These are phyloP conservation scores for Malassezia japonica DNA, from an alignment of 1,284 basidiomycete genomes.

Conservation along the genomic window DNA sequence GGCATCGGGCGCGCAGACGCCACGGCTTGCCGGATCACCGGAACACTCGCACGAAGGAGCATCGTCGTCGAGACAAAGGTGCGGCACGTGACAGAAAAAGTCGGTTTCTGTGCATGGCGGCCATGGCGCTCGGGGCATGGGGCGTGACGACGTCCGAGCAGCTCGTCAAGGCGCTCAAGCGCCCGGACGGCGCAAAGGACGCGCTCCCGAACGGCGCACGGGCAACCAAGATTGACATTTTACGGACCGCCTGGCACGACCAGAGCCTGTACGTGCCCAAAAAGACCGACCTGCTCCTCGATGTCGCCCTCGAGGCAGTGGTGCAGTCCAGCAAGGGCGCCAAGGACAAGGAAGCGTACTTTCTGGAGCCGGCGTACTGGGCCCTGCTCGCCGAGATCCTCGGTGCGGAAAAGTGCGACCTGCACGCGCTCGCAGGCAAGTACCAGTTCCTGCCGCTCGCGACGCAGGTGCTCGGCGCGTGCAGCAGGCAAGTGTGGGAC, in stretches of 20 bases:
- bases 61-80: background rate
- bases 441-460: conserved; percentile 3
- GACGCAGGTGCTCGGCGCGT: background rate
- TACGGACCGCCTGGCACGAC: conserved; percentile 20
- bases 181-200: background rate
- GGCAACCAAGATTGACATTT: conserved; percentile 19
- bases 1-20: conserved; percentile 15
- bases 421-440: conserved; percentile 7
- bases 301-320: conserved; percentile 25
- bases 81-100: conserved; percentile 1
- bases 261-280: conserved; percentile 22
- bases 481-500: background rate
- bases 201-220: background rate
- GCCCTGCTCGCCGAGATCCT: no score
- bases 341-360: background rate
- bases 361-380: conserved; percentile 20
- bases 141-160: conserved; percentile 34
- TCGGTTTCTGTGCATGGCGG: conserved; percentile 5
- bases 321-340: conserved; percentile 21
- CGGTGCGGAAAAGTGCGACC: no score
- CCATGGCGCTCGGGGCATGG: conserved; percentile 17
- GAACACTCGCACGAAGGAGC: conserved; percentile 20
- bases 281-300: conserved; percentile 28
- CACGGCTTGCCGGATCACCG: conserved; percentile 15
- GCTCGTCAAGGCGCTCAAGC: conserved; percentile 31